Evolutionary conservation across 805 yeast genomes (phyloP), one percentile per base, ranked within the genome.

Genomic region (Yamadazyma akitaensis): DNA sequence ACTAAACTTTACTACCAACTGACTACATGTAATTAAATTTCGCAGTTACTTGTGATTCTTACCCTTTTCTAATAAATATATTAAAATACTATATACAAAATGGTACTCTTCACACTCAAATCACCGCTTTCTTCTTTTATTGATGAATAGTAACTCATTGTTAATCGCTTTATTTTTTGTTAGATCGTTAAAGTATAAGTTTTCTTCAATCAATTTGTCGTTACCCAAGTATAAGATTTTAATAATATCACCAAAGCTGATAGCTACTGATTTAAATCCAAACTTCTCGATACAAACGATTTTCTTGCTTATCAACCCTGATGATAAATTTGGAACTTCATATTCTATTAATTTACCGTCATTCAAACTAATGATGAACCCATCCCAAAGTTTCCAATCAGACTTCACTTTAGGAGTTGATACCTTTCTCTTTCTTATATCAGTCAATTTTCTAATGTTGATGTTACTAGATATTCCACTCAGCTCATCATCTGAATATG

Each of bases 261-360:
- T 83, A 33, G 86, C 83, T 17, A 87, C 79, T 0, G 94, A 77
- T 56, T 88, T 87, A 58, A 80, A 88, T 0, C 96, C 96, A 59
- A 84, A 86, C 56, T 80, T 81, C 26, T 73, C 73, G 30, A 84
- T 77, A 12, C 85, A 84, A 1, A 82, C 85, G 41, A 85, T 68
- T 19, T 73, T 69, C 46, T 81, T 77, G 13, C 80, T 75, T 34
- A 82, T 57, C 38, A 83, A 62, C 3, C 70, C 63, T 11, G 31
- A 31, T 9, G n/a, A 7, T 30, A 67, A 68, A 2, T 85, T 82
- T 11, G 75, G 74, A 13, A 88, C 76, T 32, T 80, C 80, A 56
- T 83, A 85, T 43, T 72, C 73, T 21, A 76, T 67, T 16, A 85
- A 72, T 39, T 75, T 73, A 0, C 96, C 96, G 46, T 76, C 74